Evolutionary conservation across 1,284 basidiomycete species (phyloP).

Genomic region (Naganishia liquefaciens): DNA sequence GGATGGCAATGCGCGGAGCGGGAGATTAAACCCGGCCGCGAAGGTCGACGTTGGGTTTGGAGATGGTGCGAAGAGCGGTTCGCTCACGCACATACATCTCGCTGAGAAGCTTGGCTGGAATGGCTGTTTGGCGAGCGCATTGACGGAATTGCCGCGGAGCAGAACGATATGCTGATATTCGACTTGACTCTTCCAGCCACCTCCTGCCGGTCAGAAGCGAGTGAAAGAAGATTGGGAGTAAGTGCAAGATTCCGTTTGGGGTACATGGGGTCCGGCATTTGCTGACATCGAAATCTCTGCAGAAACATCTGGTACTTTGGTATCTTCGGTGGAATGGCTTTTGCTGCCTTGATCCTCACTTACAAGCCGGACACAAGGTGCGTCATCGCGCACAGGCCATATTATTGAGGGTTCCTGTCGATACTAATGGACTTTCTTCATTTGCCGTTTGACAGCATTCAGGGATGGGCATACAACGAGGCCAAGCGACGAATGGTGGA

Average conservation of each 20-base stretch:
- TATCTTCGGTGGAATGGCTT: constrained; percentile 83
- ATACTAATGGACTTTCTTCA: background rate
- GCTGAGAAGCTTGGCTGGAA: too few species aligned
- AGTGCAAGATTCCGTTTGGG: constrained; percentile 23
- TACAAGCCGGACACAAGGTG: constrained; percentile 97
- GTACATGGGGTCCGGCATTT: too few species aligned
- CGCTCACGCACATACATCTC: too few species aligned
- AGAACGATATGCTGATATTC: constrained; percentile 35
- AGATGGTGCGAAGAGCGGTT: too few species aligned
- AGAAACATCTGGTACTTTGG: constrained; percentile 76
- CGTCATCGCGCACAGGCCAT: constrained; percentile 45
- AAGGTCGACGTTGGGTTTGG: too few species aligned
- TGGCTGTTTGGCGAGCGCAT: too few species aligned
- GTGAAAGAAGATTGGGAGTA: constrained; percentile 82
- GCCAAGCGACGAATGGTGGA: constrained; percentile 85
- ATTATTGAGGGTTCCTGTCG: background rate
- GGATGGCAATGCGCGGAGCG: too few species aligned
- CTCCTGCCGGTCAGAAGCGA: constrained; percentile 69
- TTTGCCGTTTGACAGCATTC: constrained; percentile 62
- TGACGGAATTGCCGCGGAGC: too few species aligned
- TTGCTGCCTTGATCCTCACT: constrained; percentile 74
- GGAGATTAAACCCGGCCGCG: too few species aligned
- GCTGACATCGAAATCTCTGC: constrained; percentile 1
- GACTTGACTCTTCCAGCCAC: constrained; percentile 13
- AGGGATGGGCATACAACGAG: constrained; percentile 84